phyloP scores from a whole-genome alignment of 139 green algal genomes.

The Astrephomene gubernaculifera region DNA sequence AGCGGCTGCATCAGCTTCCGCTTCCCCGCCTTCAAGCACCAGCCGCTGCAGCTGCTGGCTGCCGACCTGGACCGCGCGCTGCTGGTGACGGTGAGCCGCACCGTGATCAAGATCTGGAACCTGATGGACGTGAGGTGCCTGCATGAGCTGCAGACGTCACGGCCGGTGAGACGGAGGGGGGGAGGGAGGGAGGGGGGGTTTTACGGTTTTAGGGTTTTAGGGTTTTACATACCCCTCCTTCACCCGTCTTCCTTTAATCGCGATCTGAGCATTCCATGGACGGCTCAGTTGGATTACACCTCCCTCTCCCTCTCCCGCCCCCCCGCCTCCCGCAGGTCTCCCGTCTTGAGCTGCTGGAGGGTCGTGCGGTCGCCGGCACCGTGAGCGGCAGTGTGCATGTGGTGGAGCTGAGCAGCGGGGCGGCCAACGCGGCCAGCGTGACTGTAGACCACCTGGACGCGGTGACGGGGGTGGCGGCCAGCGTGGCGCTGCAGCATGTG shows the following conservation, averaged over 20 bases:
- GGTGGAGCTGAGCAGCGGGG: slow-evolving; percentile 35
- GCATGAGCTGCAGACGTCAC: slow-evolving; percentile 29
- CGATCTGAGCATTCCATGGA: too few relatives aligned
- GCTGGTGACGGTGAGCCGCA: slow-evolving; percentile 24
- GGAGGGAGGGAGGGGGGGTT: not conserved
- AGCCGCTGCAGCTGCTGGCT: slow-evolving; percentile 46
- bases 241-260: too few relatives aligned
- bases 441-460: slow-evolving; percentile 50
- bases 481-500: slow-evolving; percentile 48
- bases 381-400: slow-evolving; percentile 41
- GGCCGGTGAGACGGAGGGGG: slow-evolving; percentile 11
- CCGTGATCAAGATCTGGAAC: slow-evolving; percentile 40
- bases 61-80: slow-evolving; percentile 36
- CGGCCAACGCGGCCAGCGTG: slow-evolving; percentile 27
- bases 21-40: slow-evolving; percentile 58
- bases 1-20: slow-evolving; percentile 28
- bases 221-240: too few relatives aligned
- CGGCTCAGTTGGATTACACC: not conserved
- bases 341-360: slow-evolving; percentile 49
- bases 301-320: not conserved
- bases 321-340: slow-evolving; percentile 14
- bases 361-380: slow-evolving; percentile 46
- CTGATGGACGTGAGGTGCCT: slow-evolving; percentile 38
- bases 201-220: too few relatives aligned
- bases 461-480: slow-evolving; percentile 39